phyloP scores from a whole-genome alignment of 257 asterid genomes.

The Asclepias syriaca region DNA sequence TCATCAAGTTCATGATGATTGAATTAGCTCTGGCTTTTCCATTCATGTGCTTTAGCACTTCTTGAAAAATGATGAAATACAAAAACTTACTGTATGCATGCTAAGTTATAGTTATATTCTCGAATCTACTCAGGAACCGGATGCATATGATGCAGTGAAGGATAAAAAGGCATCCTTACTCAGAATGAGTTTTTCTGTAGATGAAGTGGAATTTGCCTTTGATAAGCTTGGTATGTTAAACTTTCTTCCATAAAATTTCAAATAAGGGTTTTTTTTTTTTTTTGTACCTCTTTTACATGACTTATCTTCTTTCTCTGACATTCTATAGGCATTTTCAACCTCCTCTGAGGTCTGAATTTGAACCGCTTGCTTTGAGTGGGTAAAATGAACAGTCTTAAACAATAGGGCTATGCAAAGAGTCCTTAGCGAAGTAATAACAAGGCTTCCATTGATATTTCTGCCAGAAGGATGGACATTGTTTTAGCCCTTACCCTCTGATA shows the following conservation, averaged over 20 bases:
- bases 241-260: background rate
- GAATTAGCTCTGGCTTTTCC: background rate
- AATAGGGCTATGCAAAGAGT: background rate
- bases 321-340: background rate
- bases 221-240: conserved; percentile 73
- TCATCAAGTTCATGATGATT: background rate
- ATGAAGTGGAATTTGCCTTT: conserved; percentile 71
- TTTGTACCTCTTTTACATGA: background rate
- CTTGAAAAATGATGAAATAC: background rate
- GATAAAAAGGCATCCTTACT: conserved; percentile 55
- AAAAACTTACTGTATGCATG: background rate
- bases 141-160: conserved; percentile 25
- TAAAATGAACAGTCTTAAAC: background rate
- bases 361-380: background rate
- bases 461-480: background rate
- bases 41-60: background rate
- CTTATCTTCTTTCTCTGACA: background rate
- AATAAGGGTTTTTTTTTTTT: background rate
- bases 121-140: conserved; percentile 60
- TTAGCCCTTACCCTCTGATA: background rate
- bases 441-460: background rate
- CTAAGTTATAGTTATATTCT: conserved; percentile 16
- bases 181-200: conserved; percentile 72
- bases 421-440: background rate
- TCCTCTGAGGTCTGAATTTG: background rate